Base-by-base conservation (phyloP, 228 moss, liverwort and hornwort genomes). In the Sphagnum magellanicum region DNA sequence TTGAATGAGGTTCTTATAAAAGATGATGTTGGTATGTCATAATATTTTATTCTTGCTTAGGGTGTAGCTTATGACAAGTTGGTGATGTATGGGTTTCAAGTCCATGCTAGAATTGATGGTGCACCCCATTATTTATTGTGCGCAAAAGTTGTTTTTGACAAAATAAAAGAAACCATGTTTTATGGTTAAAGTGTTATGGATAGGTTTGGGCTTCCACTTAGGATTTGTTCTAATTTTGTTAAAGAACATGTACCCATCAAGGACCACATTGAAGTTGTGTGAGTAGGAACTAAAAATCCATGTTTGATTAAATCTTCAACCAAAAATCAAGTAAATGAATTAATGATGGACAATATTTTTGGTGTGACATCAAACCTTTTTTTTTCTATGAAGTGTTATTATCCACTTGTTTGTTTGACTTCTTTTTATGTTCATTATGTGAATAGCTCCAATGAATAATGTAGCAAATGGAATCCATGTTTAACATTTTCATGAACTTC, bases 71-170 rank as follows among this genome's bases (percentile, higher is more conserved):
- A 67, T 67, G 51, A 52, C n/a, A 67, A 67, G 12, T 16, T 67
- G 2, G 49, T 51, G 17, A 67, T 9, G 10, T 67, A 0, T 14
- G 49, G 49, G 5, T 6, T 67, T 0, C 14, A 0, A 13, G 16
- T 67, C 10, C 52, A 67, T 67, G 67, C 15, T 4, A 16, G 67
- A 6, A 67, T 67, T 50, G 52, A 67, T 8, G 51, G 67, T 4
- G 67, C 67, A 50, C n/a, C 6, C 67, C 67, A 52, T 16, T 67
- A 49, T 17, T 10, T 67, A 8, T 67, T 52, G 4, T 52, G 51
- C 51, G 4, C 0, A 3, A 51, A 50, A 13, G n/a, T 52, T 8
- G 52, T 51, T 3, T 50, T 17, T 50, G 10, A 67, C 4, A 67
- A 67, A 5, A 14, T 6, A 4, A 16, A 13, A 6, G 6, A 67